phyloP scores from a whole-genome alignment of 345 rosid species.

The Salix caprea region DNA sequence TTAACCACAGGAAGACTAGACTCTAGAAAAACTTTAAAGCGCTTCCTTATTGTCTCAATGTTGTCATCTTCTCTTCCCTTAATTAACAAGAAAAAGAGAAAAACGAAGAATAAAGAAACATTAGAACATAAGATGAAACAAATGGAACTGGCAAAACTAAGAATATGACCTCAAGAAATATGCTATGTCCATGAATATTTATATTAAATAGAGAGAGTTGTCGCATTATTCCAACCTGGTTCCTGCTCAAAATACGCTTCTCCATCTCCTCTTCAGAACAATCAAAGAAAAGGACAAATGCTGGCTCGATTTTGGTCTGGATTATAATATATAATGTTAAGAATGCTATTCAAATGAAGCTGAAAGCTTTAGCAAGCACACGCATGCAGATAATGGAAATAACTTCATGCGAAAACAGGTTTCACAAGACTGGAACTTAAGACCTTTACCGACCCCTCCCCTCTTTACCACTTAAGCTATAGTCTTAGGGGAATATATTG shows the following conservation, averaged over 20 bases:
- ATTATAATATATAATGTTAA: not conserved
- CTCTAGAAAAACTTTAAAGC: slow-evolving; percentile 25
- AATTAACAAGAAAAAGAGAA: not conserved
- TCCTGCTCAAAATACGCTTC: slow-evolving; percentile 20
- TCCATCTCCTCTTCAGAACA: slow-evolving; percentile 47
- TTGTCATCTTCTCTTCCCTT: slow-evolving; percentile 30
- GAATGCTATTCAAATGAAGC: not conserved
- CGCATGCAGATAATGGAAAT: not conserved
- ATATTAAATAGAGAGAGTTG: not conserved
- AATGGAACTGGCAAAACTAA: not conserved
- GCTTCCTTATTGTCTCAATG: slow-evolving; percentile 29
- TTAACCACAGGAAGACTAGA: slow-evolving; percentile 29
- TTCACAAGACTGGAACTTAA: not conserved
- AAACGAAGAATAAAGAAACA: not conserved
- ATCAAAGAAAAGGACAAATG: slow-evolving; percentile 46
- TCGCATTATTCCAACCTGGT: slow-evolving; percentile 11
- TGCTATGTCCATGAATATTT: not conserved
- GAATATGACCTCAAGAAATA: not conserved
- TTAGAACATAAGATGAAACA: not conserved
- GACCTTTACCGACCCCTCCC: not conserved
- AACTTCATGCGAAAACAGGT: not conserved
- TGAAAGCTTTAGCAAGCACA: too few species aligned
- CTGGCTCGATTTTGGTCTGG: slow-evolving; percentile 47
- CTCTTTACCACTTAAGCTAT: not conserved
- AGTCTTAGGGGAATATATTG: not conserved